Conservation (phyloP, 768 basidiomycete species). For the Naganishia vishniacii region DNA sequence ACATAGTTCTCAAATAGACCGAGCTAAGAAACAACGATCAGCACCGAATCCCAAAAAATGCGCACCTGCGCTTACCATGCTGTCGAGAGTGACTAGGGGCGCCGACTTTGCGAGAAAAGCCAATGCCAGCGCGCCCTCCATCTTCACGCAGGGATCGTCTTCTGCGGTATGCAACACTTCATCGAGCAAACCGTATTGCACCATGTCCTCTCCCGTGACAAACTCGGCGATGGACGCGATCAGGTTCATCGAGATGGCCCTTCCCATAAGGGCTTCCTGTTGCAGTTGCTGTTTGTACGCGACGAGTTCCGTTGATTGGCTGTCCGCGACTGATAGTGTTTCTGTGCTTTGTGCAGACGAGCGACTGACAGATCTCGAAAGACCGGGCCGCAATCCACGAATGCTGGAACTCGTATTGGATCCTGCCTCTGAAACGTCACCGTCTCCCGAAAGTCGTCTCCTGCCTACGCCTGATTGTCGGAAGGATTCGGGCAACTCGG, state of each 20-base stretch:
- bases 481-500: conserved; percentile 41
- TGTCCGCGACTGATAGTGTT: conserved; percentile 7
- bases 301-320: conserved; percentile 10
- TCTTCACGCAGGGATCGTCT: conserved; percentile 50
- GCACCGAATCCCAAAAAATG: conserved; percentile 12
- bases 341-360: conserved; percentile 20
- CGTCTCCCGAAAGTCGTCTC: background rate
- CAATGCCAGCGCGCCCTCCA: conserved; percentile 74
- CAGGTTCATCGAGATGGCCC: conserved; percentile 85
- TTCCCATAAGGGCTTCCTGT: conserved; percentile 76
- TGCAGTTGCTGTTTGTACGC: conserved; percentile 41
- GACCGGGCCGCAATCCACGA: background rate
- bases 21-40: conserved; percentile 54
- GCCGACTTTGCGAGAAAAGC: conserved; percentile 83
- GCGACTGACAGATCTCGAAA: conserved; percentile 8
- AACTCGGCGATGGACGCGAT: conserved; percentile 76
- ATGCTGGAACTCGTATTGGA: background rate
- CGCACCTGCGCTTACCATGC: conserved; percentile 55
- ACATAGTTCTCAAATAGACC: conserved; percentile 69
- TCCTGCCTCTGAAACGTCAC: background rate
- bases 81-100: conserved; percentile 63
- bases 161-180: conserved; percentile 62
- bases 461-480: conserved; percentile 25
- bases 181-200: conserved; percentile 40
- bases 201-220: conserved; percentile 33